Evolutionary conservation across 345 rosid genomes (phyloP).

Genomic region (Eucalyptus pumila): DNA sequence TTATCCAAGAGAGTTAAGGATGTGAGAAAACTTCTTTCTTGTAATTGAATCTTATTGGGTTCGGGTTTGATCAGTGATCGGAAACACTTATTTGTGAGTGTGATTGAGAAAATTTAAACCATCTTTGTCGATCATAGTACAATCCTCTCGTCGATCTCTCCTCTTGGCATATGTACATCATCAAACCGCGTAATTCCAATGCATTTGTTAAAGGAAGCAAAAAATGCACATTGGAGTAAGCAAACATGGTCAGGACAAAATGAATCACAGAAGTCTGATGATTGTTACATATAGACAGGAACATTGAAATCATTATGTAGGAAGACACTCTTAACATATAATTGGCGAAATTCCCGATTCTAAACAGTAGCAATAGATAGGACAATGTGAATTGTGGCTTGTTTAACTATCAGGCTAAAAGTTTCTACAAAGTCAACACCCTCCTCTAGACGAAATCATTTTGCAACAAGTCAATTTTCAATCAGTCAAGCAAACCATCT

Average conservation of each 20-base stretch:
- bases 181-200: not conserved
- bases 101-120: not conserved
- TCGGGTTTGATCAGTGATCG: not conserved
- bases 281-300: not conserved
- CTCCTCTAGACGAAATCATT: not conserved
- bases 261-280: not conserved
- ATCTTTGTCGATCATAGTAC: not conserved
- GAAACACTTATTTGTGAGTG: not conserved
- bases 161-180: not conserved
- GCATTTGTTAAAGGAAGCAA: not conserved
- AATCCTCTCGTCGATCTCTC: not conserved
- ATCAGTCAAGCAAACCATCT: fast-evolving
- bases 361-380: not conserved
- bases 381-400: not conserved
- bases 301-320: not conserved
- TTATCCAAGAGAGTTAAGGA: not conserved
- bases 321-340: not conserved
- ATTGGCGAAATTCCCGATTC: not conserved
- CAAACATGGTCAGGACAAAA: not conserved
- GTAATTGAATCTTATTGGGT: not conserved
- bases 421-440: fast-evolving
- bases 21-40: not conserved
- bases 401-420: not conserved
- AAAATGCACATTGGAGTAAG: not conserved
- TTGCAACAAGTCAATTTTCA: not conserved